Conservation (phyloP, 208 protist species). For the Acanthamoeba royreba region DNA sequence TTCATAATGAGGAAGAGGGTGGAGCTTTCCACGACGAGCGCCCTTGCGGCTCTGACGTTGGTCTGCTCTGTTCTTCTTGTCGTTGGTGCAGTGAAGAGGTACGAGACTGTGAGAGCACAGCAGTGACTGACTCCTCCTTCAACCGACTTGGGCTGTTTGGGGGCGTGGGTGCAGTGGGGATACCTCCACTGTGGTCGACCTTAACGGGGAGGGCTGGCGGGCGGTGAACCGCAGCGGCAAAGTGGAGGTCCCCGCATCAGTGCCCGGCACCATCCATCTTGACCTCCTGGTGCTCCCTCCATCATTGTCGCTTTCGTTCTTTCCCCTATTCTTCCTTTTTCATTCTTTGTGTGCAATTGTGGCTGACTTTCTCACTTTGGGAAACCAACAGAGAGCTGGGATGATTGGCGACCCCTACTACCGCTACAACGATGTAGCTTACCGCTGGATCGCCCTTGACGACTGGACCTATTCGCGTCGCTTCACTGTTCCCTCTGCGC, state of each 20-base stretch:
- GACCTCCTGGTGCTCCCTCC: background rate
- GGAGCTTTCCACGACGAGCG: too few species aligned
- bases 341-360: background rate
- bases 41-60: background rate
- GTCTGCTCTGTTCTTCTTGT: background rate
- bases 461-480: constrained; percentile 38
- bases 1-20: too few species aligned
- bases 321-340: background rate
- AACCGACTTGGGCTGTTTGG: background rate
- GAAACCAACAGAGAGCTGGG: background rate
- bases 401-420: constrained; percentile 18
- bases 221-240: background rate
- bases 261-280: background rate
- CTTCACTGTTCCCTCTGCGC: background rate
- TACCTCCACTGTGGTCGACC: background rate
- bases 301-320: background rate
- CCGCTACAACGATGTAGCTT: background rate
- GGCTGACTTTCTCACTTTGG: background rate
- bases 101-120: background rate
- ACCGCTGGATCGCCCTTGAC: constrained; percentile 41
- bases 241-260: background rate
- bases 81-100: background rate
- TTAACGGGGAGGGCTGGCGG: background rate
- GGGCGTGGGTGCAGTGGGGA: background rate
- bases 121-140: background rate